Conservation (phyloP, 495 filamentous ascomycete genomes). For the Tuber calosporum region DNA sequence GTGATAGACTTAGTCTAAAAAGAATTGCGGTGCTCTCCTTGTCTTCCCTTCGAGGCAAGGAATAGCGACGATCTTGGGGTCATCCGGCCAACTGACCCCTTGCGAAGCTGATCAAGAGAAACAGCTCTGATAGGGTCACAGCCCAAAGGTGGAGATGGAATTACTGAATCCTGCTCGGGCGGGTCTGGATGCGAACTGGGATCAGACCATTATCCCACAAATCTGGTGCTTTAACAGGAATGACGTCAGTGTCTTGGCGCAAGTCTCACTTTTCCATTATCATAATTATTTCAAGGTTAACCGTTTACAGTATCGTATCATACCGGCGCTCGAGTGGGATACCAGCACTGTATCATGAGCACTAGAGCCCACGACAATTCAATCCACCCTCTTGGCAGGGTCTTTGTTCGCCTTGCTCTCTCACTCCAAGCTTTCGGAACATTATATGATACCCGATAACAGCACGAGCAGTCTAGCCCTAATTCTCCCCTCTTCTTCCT, state of each 20-base stretch:
- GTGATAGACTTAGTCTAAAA: neutral
- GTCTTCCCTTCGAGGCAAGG: neutral
- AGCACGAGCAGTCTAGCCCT: neutral
- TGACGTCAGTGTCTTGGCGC: slow-evolving; percentile 6
- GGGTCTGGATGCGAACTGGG: neutral
- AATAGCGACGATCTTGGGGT: neutral
- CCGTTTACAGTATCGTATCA: too few relatives aligned
- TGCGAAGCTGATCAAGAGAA: too few relatives aligned
- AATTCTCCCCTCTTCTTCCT: neutral
- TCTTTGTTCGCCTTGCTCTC: slow-evolving; percentile 11
- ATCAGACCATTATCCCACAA: neutral
- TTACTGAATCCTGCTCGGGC: neutral
- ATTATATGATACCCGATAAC: neutral
- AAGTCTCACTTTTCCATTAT: neutral
- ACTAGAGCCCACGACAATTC: neutral
- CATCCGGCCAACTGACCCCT: neutral
- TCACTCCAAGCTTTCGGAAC: neutral
- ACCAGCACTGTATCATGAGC: neutral
- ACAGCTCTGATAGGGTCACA: neutral
- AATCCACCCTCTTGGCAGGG: slow-evolving; percentile 16
- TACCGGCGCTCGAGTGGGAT: too few relatives aligned
- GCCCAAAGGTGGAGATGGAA: neutral
- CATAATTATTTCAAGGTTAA: too few relatives aligned
- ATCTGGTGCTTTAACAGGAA: neutral
- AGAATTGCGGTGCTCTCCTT: neutral